phyloP scores from a whole-genome alignment of 495 filamentous ascomycete species.

The Penicillium argentinense region DNA sequence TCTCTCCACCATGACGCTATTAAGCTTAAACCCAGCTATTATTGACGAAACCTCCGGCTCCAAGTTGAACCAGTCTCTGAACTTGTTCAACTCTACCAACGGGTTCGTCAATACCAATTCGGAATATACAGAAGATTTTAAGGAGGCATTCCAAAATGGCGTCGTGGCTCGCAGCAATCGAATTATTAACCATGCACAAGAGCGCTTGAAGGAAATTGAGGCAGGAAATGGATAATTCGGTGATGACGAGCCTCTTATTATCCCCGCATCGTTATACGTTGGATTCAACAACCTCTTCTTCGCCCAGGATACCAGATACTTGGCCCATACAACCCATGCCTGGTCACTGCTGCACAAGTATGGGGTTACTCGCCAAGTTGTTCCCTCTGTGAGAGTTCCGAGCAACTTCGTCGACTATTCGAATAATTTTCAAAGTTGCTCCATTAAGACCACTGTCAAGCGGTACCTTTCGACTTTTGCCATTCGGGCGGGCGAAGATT shows the following conservation, averaged over 20 bases:
- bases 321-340: constrained; percentile 4
- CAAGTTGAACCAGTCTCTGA: constrained; percentile 9
- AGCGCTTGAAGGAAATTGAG: background rate
- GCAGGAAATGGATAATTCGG: constrained; percentile 3
- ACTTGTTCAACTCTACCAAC: constrained; percentile 8
- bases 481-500: constrained; percentile 7
- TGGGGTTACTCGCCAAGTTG: constrained; percentile 7
- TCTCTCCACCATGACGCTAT: constrained; percentile 14
- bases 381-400: constrained; percentile 7
- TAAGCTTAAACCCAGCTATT: constrained; percentile 13
- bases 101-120: constrained; percentile 2
- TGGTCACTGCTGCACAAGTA: constrained; percentile 14
- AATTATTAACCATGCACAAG: constrained; percentile 5
- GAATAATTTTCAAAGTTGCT: background rate
- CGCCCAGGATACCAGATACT: constrained; percentile 6
- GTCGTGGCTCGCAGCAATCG: constrained; percentile 9
- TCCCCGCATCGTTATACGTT: constrained; percentile 6
- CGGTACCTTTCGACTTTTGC: constrained; percentile 9
- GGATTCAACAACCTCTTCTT: constrained; percentile 12
- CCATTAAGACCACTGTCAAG: constrained; percentile 11
- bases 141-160: constrained; percentile 1
- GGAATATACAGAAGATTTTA: constrained; percentile 12
- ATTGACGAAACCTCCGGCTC: background rate
- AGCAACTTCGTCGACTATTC: background rate
- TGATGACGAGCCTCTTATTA: constrained; percentile 11